Conservation (phyloP, 2,329 filamentous ascomycete genomes). For the Epichloe bromicola region DNA sequence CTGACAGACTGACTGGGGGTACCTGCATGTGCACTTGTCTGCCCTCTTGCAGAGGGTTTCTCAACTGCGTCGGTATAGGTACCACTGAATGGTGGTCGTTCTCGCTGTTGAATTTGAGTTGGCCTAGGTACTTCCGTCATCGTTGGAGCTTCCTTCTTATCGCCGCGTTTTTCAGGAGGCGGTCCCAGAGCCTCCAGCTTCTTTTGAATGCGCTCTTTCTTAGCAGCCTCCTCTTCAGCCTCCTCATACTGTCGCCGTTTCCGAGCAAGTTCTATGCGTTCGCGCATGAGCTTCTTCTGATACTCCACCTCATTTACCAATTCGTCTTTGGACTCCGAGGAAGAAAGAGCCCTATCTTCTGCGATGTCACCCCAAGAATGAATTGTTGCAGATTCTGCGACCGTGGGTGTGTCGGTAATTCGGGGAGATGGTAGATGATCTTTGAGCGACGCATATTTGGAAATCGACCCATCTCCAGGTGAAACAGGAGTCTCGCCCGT, state of each 20-base stretch:
- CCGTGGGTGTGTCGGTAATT: constrained; percentile 29
- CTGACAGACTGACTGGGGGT: constrained; percentile 1
- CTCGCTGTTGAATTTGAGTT: constrained; percentile 23
- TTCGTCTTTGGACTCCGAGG: constrained; percentile 18
- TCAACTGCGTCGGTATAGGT: constrained; percentile 3
- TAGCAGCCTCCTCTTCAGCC: constrained; percentile 58
- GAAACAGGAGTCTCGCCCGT: constrained; percentile 39
- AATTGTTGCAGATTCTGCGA: constrained; percentile 25
- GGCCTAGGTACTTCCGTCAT: constrained; percentile 27
- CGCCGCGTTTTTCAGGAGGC: constrained; percentile 44
- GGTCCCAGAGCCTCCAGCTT: constrained; percentile 61
- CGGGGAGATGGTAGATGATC: constrained; percentile 17
- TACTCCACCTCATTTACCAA: constrained; percentile 45
- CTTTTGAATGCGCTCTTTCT: constrained; percentile 55
- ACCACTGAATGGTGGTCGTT: constrained; percentile 9
- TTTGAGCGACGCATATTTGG: constrained; percentile 12
- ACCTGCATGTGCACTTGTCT: constrained; percentile 1
- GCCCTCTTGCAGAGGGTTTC: background rate
- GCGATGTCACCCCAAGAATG: constrained; percentile 17
- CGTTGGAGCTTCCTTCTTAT: constrained; percentile 34
- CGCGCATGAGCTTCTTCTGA: constrained; percentile 61
- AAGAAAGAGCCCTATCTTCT: constrained; percentile 19
- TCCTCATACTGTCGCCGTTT: constrained; percentile 56
- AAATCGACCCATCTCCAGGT: constrained; percentile 14
- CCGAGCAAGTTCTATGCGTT: constrained; percentile 55